These are phyloP conservation scores for Phaseolus lunatus DNA, from an alignment of 306 rosid genomes.

Conservation along the genomic window DNA sequence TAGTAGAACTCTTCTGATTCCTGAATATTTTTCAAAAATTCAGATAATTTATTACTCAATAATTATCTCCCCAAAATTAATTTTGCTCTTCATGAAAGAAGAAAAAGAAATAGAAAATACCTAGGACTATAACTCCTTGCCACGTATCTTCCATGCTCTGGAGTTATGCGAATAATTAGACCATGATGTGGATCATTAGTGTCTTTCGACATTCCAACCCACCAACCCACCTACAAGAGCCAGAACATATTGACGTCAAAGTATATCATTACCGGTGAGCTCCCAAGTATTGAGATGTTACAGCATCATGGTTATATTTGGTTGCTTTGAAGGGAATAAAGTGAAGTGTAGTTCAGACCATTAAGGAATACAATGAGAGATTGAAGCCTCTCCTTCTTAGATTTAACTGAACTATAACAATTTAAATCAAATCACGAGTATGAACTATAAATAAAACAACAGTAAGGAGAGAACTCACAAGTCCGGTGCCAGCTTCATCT, in stretches of 20 bases:
- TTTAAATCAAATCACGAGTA: not conserved
- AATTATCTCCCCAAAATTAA: not conserved
- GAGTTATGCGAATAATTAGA: conserved; percentile 27
- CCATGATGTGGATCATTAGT: not conserved
- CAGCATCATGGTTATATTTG: not conserved
- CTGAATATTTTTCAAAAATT: not conserved
- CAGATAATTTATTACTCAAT: not conserved
- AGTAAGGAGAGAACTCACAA: conserved; percentile 34
- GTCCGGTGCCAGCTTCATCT: conserved; percentile 19
- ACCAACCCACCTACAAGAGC: conserved; percentile 31
- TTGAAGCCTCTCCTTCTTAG: no score
- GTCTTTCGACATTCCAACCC: conserved; percentile 17
- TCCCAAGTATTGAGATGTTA: not conserved
- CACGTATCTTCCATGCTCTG: conserved; percentile 35
- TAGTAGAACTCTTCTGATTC: not conserved
- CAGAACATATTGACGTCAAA: not conserved
- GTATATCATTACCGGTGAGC: not conserved
- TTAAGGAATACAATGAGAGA: not conserved
- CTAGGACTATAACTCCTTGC: conserved; percentile 23
- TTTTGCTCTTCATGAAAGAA: not conserved
- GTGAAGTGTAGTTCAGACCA: not conserved
- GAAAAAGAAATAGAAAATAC: not conserved
- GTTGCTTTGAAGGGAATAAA: not conserved
- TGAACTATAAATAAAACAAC: not conserved
- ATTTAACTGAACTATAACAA: not conserved